phyloP scores from a whole-genome alignment of 768 basidiomycete species.

The Lactarius hatsudake region DNA sequence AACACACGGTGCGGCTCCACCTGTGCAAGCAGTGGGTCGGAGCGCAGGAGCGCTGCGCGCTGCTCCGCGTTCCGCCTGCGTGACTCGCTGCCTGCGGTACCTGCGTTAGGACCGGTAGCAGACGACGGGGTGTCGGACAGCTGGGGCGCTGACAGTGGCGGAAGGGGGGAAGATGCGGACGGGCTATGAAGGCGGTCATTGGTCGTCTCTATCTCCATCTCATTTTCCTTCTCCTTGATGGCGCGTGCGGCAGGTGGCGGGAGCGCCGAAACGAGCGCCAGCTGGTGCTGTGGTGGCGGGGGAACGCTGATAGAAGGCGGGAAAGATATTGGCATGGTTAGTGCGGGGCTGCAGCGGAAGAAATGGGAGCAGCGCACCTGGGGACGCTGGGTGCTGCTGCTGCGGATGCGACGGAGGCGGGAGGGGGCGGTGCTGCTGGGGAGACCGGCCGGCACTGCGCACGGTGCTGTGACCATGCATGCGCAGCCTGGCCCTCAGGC shows the following conservation, averaged over 20 bases:
- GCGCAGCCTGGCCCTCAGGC: slow-evolving; percentile 63
- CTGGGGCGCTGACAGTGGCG: background rate
- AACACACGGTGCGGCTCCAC: slow-evolving; percentile 70
- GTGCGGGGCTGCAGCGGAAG: background rate
- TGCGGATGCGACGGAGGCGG: background rate
- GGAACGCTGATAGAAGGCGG: slow-evolving; percentile 29
- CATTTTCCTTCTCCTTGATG: slow-evolving; percentile 12
- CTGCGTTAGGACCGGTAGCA: background rate
- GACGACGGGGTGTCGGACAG: slow-evolving; percentile 6
- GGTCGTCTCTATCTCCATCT: background rate
- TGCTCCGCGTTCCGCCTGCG: slow-evolving; percentile 77
- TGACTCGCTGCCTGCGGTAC: slow-evolving; percentile 46
- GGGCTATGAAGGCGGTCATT: slow-evolving; percentile 17
- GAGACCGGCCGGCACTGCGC: slow-evolving; percentile 48
- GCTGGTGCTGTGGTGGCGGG: slow-evolving; percentile 37
- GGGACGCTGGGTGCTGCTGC: slow-evolving; percentile 11
- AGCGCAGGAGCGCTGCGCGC: slow-evolving; percentile 65
- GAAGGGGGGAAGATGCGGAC: slow-evolving; percentile 9
- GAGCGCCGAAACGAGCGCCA: slow-evolving; percentile 34
- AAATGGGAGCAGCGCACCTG: slow-evolving; percentile 4
- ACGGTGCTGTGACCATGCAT: slow-evolving; percentile 65
- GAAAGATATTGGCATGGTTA: background rate
- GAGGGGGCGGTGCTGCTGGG: slow-evolving; percentile 20
- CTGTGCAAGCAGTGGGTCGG: slow-evolving; percentile 60
- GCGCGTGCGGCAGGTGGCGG: slow-evolving; percentile 19